phyloP scores from a whole-genome alignment of 192 early-diverging fungal species.

The Cladochytrium replicatum region DNA sequence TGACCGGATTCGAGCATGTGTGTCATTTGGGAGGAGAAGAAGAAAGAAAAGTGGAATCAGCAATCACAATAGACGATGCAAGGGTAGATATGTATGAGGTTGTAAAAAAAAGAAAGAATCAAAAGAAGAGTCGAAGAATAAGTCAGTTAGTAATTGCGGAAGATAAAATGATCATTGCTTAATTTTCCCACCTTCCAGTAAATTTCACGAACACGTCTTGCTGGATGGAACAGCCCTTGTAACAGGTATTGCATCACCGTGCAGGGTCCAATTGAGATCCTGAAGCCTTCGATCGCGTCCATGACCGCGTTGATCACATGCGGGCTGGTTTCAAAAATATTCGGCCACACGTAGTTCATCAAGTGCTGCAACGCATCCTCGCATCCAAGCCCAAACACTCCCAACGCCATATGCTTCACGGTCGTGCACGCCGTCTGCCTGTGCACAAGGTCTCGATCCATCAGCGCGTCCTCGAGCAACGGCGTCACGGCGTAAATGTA shows the following conservation, averaged over 20 bases:
- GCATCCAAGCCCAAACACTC: conserved; percentile 83
- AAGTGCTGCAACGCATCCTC: conserved; percentile 91
- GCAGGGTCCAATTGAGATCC: conserved; percentile 80
- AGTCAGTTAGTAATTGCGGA: no score
- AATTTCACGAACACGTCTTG: conserved; percentile 85
- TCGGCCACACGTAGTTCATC: conserved; percentile 96
- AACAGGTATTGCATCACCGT: conserved; percentile 77
- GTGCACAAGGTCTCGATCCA: conserved; percentile 96
- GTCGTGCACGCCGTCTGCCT: conserved; percentile 93
- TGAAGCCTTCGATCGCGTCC: conserved; percentile 90
- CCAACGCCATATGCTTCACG: conserved; percentile 90
- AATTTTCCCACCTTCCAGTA: conserved; percentile 68
- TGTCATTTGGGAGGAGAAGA: no score
- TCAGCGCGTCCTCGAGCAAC: conserved; percentile 89
- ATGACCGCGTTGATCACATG: conserved; percentile 98
- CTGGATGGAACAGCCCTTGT: conserved; percentile 96
- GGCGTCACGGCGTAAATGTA: conserved; percentile 96
- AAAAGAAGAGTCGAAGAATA: no score
- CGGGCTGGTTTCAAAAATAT: conserved; percentile 89
- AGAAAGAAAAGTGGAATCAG: no score
- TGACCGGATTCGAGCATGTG: no score
- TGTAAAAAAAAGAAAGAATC: no score
- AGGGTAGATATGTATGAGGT: no score
- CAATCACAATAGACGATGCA: no score
- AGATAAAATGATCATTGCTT: background rate